These are phyloP conservation scores for Picochlorum sp. DNA, from an alignment of 139 green algal genomes.

Conservation along the genomic window DNA sequence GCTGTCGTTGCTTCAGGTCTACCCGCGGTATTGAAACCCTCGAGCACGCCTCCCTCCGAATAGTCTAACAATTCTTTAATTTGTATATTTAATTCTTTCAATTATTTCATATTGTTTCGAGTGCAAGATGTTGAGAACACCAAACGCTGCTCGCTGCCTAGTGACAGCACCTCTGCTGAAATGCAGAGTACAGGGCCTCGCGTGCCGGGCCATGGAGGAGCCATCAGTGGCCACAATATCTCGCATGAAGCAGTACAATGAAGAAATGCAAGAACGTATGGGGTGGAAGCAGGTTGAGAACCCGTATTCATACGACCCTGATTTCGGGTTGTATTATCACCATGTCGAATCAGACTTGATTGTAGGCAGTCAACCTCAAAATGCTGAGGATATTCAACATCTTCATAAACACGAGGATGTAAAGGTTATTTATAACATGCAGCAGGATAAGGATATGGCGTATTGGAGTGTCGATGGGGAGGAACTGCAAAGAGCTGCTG, in stretches of 20 bases:
- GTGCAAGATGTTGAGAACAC: no score
- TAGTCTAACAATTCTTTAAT: no score
- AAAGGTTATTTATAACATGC: slow-evolving; percentile 36
- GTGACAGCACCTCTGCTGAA: no score
- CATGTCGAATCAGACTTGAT: slow-evolving; percentile 46
- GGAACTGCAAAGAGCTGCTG: slow-evolving; percentile 20
- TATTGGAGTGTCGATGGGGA: slow-evolving; percentile 41
- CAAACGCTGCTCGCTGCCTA: no score
- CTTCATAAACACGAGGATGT: slow-evolving; percentile 24
- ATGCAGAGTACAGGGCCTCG: no score
- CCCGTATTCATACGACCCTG: slow-evolving; percentile 3
- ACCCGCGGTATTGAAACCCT: no score
- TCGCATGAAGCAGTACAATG: slow-evolving; percentile 9
- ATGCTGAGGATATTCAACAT: slow-evolving; percentile 37
- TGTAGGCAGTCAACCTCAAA: slow-evolving; percentile 51
- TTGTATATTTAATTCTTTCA: no score
- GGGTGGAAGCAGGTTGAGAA: slow-evolving; percentile 10
- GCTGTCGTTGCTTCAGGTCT: no score
- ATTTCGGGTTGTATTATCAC: slow-evolving; percentile 56
- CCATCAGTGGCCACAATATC: not conserved
- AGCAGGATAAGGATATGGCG: slow-evolving; percentile 49
- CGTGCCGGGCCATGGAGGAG: not conserved
- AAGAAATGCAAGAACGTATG: slow-evolving; percentile 9
- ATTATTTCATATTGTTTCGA: no score
- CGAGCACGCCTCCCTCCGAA: no score